phyloP scores from a whole-genome alignment of 371 early-diverging fungal genomes.

The Zychaea mexicana region DNA sequence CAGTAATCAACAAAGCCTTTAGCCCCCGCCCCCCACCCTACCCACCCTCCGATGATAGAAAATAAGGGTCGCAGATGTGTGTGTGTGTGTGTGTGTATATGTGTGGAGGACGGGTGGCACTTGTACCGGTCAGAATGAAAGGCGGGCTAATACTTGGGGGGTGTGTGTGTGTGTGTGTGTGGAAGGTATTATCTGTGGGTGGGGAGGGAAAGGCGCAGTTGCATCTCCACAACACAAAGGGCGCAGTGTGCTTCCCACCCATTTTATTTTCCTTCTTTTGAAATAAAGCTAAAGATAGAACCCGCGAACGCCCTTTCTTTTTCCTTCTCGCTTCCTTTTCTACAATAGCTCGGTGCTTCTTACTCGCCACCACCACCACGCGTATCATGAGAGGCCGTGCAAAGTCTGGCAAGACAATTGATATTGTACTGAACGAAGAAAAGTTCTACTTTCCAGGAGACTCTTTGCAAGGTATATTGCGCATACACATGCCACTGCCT shows the following conservation, averaged over 20 bases:
- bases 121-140: no score
- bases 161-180: no score
- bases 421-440: slow-evolving; percentile 43
- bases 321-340: not conserved
- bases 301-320: not conserved
- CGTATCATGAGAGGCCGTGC: slow-evolving; percentile 1
- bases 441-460: slow-evolving; percentile 54
- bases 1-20: no score
- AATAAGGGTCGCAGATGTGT: no score
- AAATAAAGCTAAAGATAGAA: slow-evolving; percentile 1
- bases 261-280: not conserved
- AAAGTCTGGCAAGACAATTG: slow-evolving; percentile 28
- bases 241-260: not conserved
- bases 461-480: slow-evolving; percentile 34
- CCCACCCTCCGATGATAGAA: no score
- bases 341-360: slow-evolving; percentile 2
- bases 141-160: no score
- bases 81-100: not conserved
- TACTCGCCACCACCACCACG: not conserved
- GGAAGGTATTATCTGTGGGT: not conserved
- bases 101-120: no score
- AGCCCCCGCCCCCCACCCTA: no score
- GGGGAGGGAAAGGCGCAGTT: not conserved
- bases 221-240: not conserved
- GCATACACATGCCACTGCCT: no score